Percentiles rank a stretch among this genome's conserved stretches.
Conservation (phyloP, 495 filamentous ascomycete genomes). For the Penicillium maclennaniae region DNA sequence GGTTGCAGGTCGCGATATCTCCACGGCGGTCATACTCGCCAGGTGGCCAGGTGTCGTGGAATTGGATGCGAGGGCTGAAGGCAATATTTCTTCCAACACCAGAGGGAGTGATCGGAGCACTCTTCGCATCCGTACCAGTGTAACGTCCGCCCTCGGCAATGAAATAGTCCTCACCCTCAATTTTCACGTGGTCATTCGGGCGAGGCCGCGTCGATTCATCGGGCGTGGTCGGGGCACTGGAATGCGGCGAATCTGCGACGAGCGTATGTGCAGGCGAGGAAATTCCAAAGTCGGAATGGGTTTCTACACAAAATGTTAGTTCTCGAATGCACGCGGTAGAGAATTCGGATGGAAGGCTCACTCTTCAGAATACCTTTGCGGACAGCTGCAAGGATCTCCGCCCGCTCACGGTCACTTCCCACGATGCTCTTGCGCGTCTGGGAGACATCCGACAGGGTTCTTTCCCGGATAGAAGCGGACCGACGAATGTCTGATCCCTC, state of each 20-base stretch:
- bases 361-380: constrained; percentile 95
- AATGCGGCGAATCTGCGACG: constrained; percentile 69
- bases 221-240: constrained; percentile 79
- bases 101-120: constrained; percentile 73
- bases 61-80: constrained; percentile 91
- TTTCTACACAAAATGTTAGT: constrained; percentile 33
- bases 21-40: constrained; percentile 95
- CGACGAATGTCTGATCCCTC: constrained; percentile 49
- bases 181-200: constrained; percentile 62
- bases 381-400: constrained; percentile 83
- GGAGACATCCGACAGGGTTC: constrained; percentile 53
- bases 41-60: constrained; percentile 93
- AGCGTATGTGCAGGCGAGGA: constrained; percentile 62
- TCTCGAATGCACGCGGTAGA: neutral
- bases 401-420: constrained; percentile 84
- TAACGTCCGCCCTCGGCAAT: constrained; percentile 62
- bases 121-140: constrained; percentile 59
- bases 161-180: constrained; percentile 87
- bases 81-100: constrained; percentile 70
- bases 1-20: constrained; percentile 96
- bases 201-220: constrained; percentile 63
- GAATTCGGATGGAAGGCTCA: constrained; percentile 39
- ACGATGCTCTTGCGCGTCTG: constrained; percentile 78
- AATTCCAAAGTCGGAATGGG: constrained; percentile 58
- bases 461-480: constrained; percentile 36